Evolutionary conservation across 2,329 filamentous ascomycete genomes (phyloP).

Genomic region (Colletotrichum tanaceti): DNA sequence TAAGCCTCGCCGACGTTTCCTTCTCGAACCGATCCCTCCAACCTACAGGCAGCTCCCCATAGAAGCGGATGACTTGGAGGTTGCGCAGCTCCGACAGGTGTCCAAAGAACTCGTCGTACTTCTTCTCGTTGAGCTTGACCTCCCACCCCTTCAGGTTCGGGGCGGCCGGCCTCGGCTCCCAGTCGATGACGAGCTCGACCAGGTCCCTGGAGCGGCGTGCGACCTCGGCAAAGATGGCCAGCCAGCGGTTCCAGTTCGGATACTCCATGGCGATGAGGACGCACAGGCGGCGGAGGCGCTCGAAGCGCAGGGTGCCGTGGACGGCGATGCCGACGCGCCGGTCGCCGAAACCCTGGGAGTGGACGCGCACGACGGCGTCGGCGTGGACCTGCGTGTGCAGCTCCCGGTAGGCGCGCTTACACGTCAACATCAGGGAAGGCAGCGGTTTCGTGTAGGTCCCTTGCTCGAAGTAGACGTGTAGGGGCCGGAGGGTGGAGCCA

Average conservation of each 20-base stretch:
- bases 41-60: conserved; percentile 24
- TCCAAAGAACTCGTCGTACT: conserved; percentile 29
- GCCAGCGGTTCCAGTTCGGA: conserved; percentile 49
- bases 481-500: conserved; percentile 31
- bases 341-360: conserved; percentile 43
- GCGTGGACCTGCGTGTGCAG: conserved; percentile 43
- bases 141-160: conserved; percentile 24
- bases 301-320: conserved; percentile 45
- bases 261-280: conserved; percentile 46
- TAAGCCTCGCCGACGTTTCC: conserved; percentile 12
- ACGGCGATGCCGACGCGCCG: conserved; percentile 47
- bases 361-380: conserved; percentile 44
- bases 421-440: conserved; percentile 45
- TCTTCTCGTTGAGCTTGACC: conserved; percentile 28
- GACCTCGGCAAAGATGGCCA: conserved; percentile 45
- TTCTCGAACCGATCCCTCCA: conserved; percentile 32
- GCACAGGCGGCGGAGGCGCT: conserved; percentile 44
- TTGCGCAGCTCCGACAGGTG: conserved; percentile 10
- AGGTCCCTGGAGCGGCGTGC: conserved; percentile 39
- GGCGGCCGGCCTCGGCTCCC: conserved; percentile 43
- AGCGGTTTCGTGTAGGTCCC: conserved; percentile 29
- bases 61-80: conserved; percentile 25
- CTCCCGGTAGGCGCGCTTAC: conserved; percentile 48
- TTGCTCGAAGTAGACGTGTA: conserved; percentile 36
- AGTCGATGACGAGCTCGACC: conserved; percentile 46